Evolutionary conservation across 495 filamentous ascomycete species (phyloP).

Genomic region (Parachaetomium inaequale): DNA sequence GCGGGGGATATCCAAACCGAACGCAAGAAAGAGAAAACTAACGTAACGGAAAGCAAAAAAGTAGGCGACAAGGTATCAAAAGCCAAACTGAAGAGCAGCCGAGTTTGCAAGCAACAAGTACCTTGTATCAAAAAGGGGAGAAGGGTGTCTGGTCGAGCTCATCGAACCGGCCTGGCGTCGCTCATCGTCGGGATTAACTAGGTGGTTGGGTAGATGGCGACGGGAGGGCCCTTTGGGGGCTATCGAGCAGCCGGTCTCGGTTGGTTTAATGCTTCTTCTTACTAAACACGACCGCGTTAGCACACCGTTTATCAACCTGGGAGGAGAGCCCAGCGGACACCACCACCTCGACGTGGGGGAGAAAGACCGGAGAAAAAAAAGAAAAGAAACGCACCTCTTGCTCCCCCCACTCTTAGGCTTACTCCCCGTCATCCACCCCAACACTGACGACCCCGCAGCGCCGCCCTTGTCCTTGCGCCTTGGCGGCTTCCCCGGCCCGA

Average conservation of each 20-base stretch:
- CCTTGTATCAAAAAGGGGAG: not conserved
- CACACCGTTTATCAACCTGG: not conserved
- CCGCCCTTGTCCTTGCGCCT: constrained; percentile 5
- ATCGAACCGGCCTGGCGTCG: not conserved
- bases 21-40: not conserved
- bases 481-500: constrained; percentile 16
- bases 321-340: not conserved
- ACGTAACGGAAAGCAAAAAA: constrained; percentile 6
- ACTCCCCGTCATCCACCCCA: constrained; percentile 40
- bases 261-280: constrained; percentile 12
- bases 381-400: constrained; percentile 34
- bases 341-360: not conserved
- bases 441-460: constrained; percentile 22
- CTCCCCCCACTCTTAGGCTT: constrained; percentile 30
- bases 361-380: not conserved
- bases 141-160: not conserved
- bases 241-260: not conserved
- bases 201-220: not conserved
- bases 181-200: not conserved
- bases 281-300: not conserved
- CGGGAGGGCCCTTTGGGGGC: no score
- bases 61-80: constrained; percentile 37
- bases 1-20: constrained; percentile 9
- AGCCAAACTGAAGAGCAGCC: constrained; percentile 2
- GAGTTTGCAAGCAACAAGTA: not conserved